Evolutionary conservation across 2,329 filamentous ascomycete genomes (phyloP).

Genomic region (Pseudocercospora fuligena): DNA sequence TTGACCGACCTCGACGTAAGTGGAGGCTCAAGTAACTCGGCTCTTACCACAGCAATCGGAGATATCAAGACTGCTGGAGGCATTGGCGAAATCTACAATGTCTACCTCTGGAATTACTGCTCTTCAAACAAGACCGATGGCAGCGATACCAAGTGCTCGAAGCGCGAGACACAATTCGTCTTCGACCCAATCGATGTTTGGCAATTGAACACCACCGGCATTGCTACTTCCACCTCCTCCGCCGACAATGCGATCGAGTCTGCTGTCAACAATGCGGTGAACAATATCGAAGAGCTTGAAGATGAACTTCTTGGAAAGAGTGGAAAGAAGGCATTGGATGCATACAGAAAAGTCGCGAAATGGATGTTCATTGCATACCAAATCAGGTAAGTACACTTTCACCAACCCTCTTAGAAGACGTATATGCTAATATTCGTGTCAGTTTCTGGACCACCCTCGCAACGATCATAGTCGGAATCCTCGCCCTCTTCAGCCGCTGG

Average conservation of each 20-base stretch:
- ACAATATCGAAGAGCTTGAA: conserved; percentile 48
- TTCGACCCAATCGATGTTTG: conserved; percentile 71
- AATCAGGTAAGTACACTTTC: background rate
- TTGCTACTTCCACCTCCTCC: conserved; percentile 22
- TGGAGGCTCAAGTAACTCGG: conserved; percentile 31
- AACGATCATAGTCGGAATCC: conserved; percentile 78
- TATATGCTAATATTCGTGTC: background rate
- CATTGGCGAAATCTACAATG: conserved; percentile 76
- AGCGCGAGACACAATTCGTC: conserved; percentile 76
- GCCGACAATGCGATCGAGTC: conserved; percentile 39
- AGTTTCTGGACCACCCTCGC: conserved; percentile 67
- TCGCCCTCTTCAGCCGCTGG: conserved; percentile 80
- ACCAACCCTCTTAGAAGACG: background rate
- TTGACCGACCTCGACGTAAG: conserved; percentile 41
- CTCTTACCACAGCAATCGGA: conserved; percentile 45
- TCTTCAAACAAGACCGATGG: conserved; percentile 55
- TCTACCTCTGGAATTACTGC: conserved; percentile 90
- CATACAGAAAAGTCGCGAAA: conserved; percentile 73
- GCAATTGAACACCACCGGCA: conserved; percentile 60
- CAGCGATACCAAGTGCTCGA: conserved; percentile 66
- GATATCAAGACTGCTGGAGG: conserved; percentile 45
- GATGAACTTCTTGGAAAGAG: conserved; percentile 64
- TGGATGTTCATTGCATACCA: conserved; percentile 66
- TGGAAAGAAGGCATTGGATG: conserved; percentile 69
- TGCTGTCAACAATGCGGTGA: conserved; percentile 54